Percentiles rank a stretch among this genome's conserved stretches.
These are phyloP conservation scores for Hemileccinum rubropunctum DNA, from an alignment of 768 basidiomycete genomes.

Conservation along the genomic window DNA sequence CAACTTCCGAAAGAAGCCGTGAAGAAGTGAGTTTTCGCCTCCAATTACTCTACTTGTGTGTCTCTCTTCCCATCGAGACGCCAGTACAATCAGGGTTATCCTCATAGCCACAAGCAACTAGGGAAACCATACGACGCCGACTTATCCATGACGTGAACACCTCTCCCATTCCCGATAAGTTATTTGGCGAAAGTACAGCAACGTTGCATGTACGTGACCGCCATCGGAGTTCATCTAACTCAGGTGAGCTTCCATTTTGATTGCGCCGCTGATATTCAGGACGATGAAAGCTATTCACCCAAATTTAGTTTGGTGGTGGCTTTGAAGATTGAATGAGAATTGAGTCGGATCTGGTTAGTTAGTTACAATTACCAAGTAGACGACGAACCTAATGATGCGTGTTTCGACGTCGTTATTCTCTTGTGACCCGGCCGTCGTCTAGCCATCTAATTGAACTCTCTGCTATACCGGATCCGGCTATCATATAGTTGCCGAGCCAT, in stretches of 20 bases:
- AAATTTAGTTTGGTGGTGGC: conserved; percentile 4
- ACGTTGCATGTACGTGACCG: conserved; percentile 13
- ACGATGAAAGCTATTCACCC: conserved; percentile 5
- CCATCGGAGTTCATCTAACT: background rate
- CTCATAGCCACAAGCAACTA: conserved; percentile 9
- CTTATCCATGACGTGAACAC: conserved; percentile 25
- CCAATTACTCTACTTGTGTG: background rate
- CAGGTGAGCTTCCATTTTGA: conserved; percentile 17
- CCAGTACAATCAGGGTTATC: conserved; percentile 6
- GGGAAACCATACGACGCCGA: conserved; percentile 19
- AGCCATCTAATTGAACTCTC: background rate
- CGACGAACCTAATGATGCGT: background rate
- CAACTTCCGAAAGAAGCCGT: background rate
- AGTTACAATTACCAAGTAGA: background rate
- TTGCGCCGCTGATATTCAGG: conserved; percentile 3
- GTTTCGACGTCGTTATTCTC: background rate
- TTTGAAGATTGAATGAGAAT: background rate
- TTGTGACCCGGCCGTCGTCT: conserved; percentile 3
- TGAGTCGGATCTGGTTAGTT: conserved; percentile 1
- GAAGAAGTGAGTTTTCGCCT: background rate
- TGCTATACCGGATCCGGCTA: background rate
- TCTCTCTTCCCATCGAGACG: background rate
- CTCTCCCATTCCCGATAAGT: too few relatives aligned
- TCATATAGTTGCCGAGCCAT: background rate
- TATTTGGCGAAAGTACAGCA: conserved; percentile 4